A percentile compares a stretch with the other conserved stretches of the same genome.
Conservation (phyloP, 495 filamentous ascomycete species). For the Daldinia bambusicola region DNA sequence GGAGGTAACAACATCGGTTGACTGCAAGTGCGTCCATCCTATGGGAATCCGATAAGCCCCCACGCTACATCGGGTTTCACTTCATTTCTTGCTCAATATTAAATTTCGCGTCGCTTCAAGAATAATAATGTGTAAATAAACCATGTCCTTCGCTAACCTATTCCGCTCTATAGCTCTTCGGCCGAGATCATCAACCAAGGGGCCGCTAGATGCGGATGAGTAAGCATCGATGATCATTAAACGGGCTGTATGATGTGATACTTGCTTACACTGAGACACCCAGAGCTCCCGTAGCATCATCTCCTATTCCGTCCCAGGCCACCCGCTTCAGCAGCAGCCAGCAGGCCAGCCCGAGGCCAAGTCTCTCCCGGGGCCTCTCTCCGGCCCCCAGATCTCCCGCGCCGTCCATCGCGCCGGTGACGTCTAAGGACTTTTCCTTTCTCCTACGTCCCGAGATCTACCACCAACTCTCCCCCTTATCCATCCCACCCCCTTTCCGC, state of each 20-base stretch:
- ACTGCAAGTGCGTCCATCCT: constrained; percentile 22
- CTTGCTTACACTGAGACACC: constrained; percentile 8
- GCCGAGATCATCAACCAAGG: constrained; percentile 64
- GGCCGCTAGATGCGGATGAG: constrained; percentile 66
- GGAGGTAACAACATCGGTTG: constrained; percentile 3
- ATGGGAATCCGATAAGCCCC: constrained; percentile 8
- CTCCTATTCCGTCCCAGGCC: constrained; percentile 41
- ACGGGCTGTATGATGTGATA: constrained; percentile 11
- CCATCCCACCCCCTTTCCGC: constrained; percentile 72
- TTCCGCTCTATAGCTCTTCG: constrained; percentile 53
- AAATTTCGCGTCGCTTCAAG: not conserved
- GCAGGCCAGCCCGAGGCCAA: constrained; percentile 39
- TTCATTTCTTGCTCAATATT: not conserved
- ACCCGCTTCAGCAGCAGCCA: constrained; percentile 34
- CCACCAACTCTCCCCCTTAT: constrained; percentile 75
- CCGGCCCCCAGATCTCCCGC: constrained; percentile 43
- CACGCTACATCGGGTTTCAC: constrained; percentile 12
- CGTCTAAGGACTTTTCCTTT: constrained; percentile 78
- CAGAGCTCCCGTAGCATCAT: constrained; percentile 46
- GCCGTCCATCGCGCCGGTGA: constrained; percentile 35
- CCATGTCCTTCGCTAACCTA: constrained; percentile 44
- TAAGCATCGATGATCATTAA: constrained; percentile 47
- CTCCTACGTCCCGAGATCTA: constrained; percentile 82
- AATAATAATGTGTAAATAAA: constrained; percentile 6
- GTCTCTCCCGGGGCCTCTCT: constrained; percentile 26